Evolutionary conservation across 192 early-diverging fungal genomes (phyloP), one percentile per base, ranked within the genome.

Genomic region (Coemansia sp.): DNA sequence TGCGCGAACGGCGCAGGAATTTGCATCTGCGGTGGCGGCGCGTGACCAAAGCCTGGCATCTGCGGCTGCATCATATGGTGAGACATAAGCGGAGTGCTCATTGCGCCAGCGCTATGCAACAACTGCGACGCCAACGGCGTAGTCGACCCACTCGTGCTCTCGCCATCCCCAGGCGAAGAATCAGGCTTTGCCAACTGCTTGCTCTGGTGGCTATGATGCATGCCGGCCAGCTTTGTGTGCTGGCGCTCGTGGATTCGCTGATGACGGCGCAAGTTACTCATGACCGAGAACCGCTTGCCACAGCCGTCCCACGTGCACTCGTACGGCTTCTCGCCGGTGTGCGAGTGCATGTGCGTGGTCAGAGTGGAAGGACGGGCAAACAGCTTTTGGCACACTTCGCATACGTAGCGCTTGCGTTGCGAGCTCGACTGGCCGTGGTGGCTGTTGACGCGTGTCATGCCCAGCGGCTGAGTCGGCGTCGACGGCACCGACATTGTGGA

Each of bases 221-320:
- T 68, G 20, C 66, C 67, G 23, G 67, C 66, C 23, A 73, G 65
- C 63, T 79, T 79, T 36, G 61, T 50, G n/a, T 67, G 21, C 76
- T 79, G 77, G 7, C 80, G 67, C 56, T 82, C 66, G 54, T 87
- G 86, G 56, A 85, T 84, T 37, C 82, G 75, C 67, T 75, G 80
- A 60, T 88, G 87, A 15, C 87, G 82, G 20, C 87, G 78, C 63
- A 88, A 68, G 60, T 88, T 88, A 68, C 86, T 87, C 60, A 86
- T 80, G 31, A 88, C 87, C 8, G 87, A 88, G 66, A 88, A 88
- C 46, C 74, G 67, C 64, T 86, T 83, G 17, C 85, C 86, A 61
- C 87, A 88, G n/a, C 83, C 69, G 50, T 82, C 81, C 44, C 82
- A 72, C 15, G 71, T 65, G 56, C 87, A 88, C 71, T 81, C 74